A percentile compares a stretch with the other conserved stretches of the same genome.
These are phyloP conservation scores for Prototheca cutis DNA, from an alignment of 163 green algal genomes.

Conservation along the genomic window DNA sequence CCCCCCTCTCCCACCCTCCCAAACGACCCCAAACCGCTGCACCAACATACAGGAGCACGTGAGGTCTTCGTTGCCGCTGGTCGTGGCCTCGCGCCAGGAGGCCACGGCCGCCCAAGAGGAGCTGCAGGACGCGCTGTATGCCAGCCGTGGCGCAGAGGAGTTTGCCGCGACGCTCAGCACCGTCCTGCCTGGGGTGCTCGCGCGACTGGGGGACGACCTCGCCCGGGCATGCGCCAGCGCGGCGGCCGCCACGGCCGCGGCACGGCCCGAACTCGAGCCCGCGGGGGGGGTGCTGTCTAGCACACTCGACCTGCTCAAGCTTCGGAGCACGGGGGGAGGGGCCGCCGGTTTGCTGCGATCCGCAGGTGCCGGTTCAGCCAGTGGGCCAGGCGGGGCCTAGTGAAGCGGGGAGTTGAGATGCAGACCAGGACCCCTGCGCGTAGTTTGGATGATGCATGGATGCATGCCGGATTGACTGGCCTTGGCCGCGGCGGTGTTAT, in stretches of 20 bases:
- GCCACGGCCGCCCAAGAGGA: background rate
- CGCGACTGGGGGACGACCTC: background rate
- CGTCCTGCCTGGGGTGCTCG: background rate
- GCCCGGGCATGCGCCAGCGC: background rate
- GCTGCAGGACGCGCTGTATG: background rate
- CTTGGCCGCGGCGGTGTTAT: no score
- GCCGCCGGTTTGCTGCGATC: no score
- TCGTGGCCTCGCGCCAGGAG: background rate
- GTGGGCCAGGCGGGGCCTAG: background rate
- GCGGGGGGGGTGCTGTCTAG: background rate
- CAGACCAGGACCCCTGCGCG: no score
- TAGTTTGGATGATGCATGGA: no score
- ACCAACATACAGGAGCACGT: slow-evolving; percentile 3
- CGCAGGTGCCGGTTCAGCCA: background rate
- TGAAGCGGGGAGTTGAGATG: no score
- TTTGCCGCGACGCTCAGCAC: background rate
- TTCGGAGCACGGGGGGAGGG: background rate
- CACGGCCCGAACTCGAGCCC: background rate
- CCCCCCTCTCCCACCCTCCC: no score
- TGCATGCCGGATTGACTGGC: no score
- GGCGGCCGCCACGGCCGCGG: background rate
- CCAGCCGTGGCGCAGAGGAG: background rate
- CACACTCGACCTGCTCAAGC: background rate
- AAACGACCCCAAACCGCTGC: no score
- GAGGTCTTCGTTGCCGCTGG: background rate